These are phyloP conservation scores for Betula pendula DNA, from an alignment of 306 rosid species.

Conservation along the genomic window DNA sequence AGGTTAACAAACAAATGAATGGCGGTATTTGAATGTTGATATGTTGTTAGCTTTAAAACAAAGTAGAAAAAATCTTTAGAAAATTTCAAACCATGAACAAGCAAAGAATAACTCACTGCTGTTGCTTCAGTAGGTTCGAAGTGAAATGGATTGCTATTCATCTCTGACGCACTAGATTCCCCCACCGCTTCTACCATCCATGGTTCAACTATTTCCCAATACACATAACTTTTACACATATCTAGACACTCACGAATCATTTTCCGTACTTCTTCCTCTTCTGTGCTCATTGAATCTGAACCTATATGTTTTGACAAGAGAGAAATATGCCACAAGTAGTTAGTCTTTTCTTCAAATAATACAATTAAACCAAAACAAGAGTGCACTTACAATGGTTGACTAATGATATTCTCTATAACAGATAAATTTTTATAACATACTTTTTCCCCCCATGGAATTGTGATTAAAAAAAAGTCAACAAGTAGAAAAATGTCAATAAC, in stretches of 20 bases:
- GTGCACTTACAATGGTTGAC: conserved; percentile 15
- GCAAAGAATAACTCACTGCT: conserved; percentile 27
- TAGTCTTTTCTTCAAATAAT: background rate
- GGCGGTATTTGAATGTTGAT: conserved; percentile 12
- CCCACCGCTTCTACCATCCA: conserved; percentile 23
- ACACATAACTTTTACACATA: conserved; percentile 38
- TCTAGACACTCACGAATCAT: conserved; percentile 44
- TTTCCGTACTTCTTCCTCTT: conserved; percentile 41
- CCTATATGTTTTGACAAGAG: background rate
- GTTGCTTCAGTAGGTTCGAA: conserved; percentile 43
- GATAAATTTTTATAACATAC: background rate
- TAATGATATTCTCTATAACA: background rate
- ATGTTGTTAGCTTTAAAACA: conserved; percentile 19
- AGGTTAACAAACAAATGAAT: conserved; percentile 24
- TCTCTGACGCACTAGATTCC: conserved; percentile 16
- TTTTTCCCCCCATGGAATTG: background rate
- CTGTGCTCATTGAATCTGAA: conserved; percentile 33
- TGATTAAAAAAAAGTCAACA: conserved; percentile 1
- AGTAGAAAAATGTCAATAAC: conserved; percentile 10
- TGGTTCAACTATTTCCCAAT: conserved; percentile 35
- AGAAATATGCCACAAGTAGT: conserved; percentile 4
- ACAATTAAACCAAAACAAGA: conserved; percentile 15
- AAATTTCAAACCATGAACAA: background rate
- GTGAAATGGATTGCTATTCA: conserved; percentile 38
- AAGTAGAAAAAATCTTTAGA: conserved; percentile 13